Conservation (phyloP, 2,329 filamentous ascomycete species). For the Colletotrichum agaves region DNA sequence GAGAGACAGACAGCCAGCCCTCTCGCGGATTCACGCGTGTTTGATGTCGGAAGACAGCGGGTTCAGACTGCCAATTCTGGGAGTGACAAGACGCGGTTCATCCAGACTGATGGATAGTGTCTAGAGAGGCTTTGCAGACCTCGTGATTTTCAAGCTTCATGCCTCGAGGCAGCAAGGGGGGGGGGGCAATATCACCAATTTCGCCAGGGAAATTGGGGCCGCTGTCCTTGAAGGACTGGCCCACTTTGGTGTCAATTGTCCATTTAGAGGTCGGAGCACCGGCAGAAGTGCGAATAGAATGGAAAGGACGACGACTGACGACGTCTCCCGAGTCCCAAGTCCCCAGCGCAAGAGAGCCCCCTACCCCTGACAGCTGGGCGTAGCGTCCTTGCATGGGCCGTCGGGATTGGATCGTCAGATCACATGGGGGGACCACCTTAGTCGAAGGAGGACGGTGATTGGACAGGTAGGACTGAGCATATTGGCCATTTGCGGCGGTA, state of each 20-base stretch:
- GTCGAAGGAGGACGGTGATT: constrained; percentile 17
- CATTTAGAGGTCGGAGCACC: constrained; percentile 9
- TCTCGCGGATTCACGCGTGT: constrained; percentile 13
- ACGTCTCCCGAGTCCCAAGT: neutral
- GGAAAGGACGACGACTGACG: neutral
- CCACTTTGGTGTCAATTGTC: constrained; percentile 13
- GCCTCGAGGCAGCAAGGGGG: constrained; percentile 13
- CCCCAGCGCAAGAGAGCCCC: neutral
- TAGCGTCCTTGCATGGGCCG: constrained; percentile 6
- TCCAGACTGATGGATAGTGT: no score
- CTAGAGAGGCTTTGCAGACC: no score
- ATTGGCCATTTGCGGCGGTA: constrained; percentile 19
- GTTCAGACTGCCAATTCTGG: neutral
- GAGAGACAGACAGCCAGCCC: neutral
- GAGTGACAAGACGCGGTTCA: no score
- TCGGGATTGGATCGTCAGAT: constrained; percentile 25
- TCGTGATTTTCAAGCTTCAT: neutral
- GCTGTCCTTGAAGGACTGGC: neutral
- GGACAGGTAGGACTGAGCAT: constrained; percentile 20
- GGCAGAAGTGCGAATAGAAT: no score
- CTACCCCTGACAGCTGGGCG: constrained; percentile 26
- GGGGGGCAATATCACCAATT: constrained; percentile 25
- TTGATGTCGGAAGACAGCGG: constrained; percentile 9
- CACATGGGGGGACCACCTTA: constrained; percentile 2
- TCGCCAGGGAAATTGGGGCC: constrained; percentile 32